Evolutionary conservation across 441 rosid genomes (phyloP).

Genomic region (Populus trichocarpa): DNA sequence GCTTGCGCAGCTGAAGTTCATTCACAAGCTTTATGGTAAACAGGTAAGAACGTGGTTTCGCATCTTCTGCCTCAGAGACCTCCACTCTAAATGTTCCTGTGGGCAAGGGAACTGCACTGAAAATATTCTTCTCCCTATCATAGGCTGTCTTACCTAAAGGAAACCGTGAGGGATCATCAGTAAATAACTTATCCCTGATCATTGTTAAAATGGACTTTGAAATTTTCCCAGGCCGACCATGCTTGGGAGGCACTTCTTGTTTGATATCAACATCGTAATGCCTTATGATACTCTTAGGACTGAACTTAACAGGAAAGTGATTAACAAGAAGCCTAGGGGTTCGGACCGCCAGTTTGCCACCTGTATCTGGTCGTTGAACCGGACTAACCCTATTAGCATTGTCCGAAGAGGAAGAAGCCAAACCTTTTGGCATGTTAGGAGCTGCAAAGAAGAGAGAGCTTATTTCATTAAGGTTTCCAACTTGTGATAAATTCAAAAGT

Average conservation of each 20-base stretch:
- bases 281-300: conserved; percentile 44
- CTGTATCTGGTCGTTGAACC: conserved; percentile 57
- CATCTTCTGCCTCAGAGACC: conserved; percentile 42
- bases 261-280: conserved; percentile 71
- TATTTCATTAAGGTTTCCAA: background rate
- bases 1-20: conserved; percentile 51
- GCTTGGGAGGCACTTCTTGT: conserved; percentile 25
- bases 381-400: conserved; percentile 28
- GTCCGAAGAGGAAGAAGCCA: conserved; percentile 10
- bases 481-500: too few species aligned
- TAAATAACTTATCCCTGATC: conserved; percentile 52
- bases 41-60: conserved; percentile 27
- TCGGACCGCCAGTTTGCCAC: conserved; percentile 44
- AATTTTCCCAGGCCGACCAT: conserved; percentile 36
- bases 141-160: conserved; percentile 70
- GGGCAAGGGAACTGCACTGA: conserved; percentile 28
- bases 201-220: conserved; percentile 43
- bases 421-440: conserved; percentile 13
- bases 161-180: conserved; percentile 42
- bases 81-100: conserved; percentile 49
- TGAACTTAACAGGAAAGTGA: conserved; percentile 56
- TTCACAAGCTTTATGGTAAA: conserved; percentile 56
- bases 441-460: conserved; percentile 9
- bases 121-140: conserved; percentile 69
- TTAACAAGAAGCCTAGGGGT: conserved; percentile 50